These are phyloP conservation scores for Penicillium bialowiezense DNA, from an alignment of 495 filamentous ascomycete species.

Conservation along the genomic window DNA sequence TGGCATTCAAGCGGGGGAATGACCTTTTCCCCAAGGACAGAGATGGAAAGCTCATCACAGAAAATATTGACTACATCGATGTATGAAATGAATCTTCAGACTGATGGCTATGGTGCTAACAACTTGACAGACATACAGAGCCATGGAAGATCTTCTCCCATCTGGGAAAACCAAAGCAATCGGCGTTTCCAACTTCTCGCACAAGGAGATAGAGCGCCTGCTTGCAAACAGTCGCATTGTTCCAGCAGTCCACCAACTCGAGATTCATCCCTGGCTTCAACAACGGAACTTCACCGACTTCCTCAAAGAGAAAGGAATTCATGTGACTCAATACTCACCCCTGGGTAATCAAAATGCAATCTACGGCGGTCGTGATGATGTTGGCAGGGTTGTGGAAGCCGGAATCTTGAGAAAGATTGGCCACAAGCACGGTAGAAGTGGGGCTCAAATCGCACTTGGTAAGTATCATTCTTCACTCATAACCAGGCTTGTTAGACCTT, in stretches of 20 bases:
- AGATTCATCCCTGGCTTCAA: slow-evolving; percentile 60
- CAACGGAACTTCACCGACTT: slow-evolving; percentile 56
- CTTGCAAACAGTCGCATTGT: slow-evolving; percentile 57
- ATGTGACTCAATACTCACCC: slow-evolving; percentile 63
- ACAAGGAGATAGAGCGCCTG: slow-evolving; percentile 63
- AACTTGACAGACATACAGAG: slow-evolving; percentile 53
- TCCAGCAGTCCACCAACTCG: slow-evolving; percentile 66
- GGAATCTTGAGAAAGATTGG: slow-evolving; percentile 57
- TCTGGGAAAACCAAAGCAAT: slow-evolving; percentile 61
- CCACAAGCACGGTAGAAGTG: slow-evolving; percentile 58
- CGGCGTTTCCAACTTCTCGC: slow-evolving; percentile 75
- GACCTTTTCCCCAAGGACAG: slow-evolving; percentile 39
- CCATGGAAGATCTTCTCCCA: slow-evolving; percentile 59
- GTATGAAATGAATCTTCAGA: slow-evolving; percentile 26
- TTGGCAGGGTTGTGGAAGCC: slow-evolving; percentile 61
- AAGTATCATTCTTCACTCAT: slow-evolving; percentile 20
- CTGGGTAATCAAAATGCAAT: slow-evolving; percentile 70
- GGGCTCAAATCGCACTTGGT: slow-evolving; percentile 61
- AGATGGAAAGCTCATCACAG: slow-evolving; percentile 43
- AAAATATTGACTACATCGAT: slow-evolving; percentile 48
- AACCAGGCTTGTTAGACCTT: not conserved
- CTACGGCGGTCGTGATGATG: slow-evolving; percentile 48
- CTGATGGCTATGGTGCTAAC: not conserved
- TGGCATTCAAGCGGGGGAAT: slow-evolving; percentile 44
- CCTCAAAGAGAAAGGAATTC: slow-evolving; percentile 54